phyloP scores from a whole-genome alignment of 148 eudicot species.

The Camellia granthamiana region DNA sequence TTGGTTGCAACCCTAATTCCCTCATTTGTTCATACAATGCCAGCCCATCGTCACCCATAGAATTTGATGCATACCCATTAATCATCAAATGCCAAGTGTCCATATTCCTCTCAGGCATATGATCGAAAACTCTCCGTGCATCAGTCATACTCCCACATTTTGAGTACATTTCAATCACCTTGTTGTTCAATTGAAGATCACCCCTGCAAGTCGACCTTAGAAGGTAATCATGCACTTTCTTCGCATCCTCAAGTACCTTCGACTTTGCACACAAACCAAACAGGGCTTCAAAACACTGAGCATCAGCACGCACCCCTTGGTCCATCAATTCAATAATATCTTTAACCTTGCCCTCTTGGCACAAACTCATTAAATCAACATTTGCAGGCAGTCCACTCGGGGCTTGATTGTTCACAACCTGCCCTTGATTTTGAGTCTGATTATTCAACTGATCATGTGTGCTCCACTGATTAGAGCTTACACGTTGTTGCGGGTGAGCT shows the following conservation, averaged over 20 bases:
- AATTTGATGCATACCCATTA: conserved; percentile 44
- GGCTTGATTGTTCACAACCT: conserved; percentile 16
- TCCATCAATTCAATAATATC: conserved; percentile 63
- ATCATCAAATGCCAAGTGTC: conserved; percentile 66
- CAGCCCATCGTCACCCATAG: conserved; percentile 53
- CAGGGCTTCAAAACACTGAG: conserved; percentile 50
- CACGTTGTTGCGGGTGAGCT: conserved; percentile 21
- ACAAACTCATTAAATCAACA: conserved; percentile 60
- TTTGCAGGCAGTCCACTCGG: conserved; percentile 19
- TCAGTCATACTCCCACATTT: conserved; percentile 54
- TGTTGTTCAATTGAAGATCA: conserved; percentile 44
- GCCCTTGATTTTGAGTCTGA: conserved; percentile 27
- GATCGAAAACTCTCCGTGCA: conserved; percentile 60
- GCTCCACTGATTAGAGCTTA: conserved; percentile 26
- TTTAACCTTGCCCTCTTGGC: conserved; percentile 69
- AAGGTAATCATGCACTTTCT: conserved; percentile 50
- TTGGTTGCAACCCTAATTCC: conserved; percentile 52
- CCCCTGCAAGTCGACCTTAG: conserved; percentile 44
- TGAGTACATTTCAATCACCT: conserved; percentile 50
- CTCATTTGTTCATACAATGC: conserved; percentile 48
- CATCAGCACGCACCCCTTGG: conserved; percentile 53
- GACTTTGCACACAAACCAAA: conserved; percentile 62
- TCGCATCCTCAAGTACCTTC: conserved; percentile 33
- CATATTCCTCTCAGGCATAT: conserved; percentile 52
- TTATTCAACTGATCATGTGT: conserved; percentile 29